Base-by-base conservation (phyloP, 2,329 filamentous ascomycete species). In the Nemania abortiva region DNA sequence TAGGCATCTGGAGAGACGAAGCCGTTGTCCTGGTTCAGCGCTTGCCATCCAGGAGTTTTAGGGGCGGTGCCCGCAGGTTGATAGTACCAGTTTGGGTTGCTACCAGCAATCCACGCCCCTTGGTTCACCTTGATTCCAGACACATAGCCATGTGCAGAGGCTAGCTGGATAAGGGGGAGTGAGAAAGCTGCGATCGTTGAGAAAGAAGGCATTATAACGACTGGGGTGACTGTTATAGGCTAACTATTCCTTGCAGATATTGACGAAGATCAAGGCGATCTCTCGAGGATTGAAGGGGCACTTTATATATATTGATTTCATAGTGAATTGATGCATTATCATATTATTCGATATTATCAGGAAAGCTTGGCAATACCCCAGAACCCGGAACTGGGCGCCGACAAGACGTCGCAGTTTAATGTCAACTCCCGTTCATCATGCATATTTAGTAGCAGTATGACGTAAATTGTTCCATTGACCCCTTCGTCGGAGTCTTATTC, bases 21-120 rank as follows among this genome's bases (percentile, higher is more conserved):
- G 67, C 87, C 86, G 74, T 86, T 85, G 71, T 84, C 84, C 61
- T 82, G 82, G 70, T 83, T 80, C 50, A 78, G 71, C 15, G 80
- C 80, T 49, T 77, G 75, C 83, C 83, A 85, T 47, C 82, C 84
- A 50, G 76, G 72, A 22, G 72, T 76, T 3, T 56, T n/a, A 7
- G 69, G 63, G 1, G 68, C 69, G 1, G 55, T 61, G 10, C 70
- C 74, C 1, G 53, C 45, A 2, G 74, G 69, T 24, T 69, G 59
- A 50, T 75, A 75, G 63, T 74, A 74, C 74, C 74, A 76, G 67
- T 74, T 75, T 1, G 74, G 74, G 65, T 76, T 72, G 57, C 55
- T 34, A 3, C 74, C 73, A 1, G 68, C 60, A 57, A 74, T 62
- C 69, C 64, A 72, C 11, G 49, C 18, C 15, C 67, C 74, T 29